Evolutionary conservation across 225 moss, liverwort and hornwort species (phyloP), one percentile per base, ranked within the genome.

Genomic region (Straminergon stramineum): DNA sequence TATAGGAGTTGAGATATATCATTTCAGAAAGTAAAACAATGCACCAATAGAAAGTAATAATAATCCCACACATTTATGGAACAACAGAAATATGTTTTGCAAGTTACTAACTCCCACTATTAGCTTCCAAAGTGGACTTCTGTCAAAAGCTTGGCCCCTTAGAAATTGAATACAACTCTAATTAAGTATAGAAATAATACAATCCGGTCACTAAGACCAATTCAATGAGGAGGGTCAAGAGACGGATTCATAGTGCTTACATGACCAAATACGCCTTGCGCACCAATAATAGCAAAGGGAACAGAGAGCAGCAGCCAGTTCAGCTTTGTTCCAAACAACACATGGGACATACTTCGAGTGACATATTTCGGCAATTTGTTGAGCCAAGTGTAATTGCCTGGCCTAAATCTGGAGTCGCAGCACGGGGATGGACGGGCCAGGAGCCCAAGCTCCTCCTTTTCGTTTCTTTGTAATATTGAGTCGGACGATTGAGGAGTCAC

Each of bases 301-400:
- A 93, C 89, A 43, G 57, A 86, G 10, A 92, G 81, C 48, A 93
- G 91, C 75, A 93, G 61, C 84, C 89, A 91, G 64, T 92, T 90
- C 79, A 93, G 86, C 88, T 91, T 93, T 32, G 93, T 92, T 78
- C 93, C 92, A 64, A 87, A 91, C 85, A 93, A 55, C 77, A 93
- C 93, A 83, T 90, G 80, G 31, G 30, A 62, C 73, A 55, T 85
- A 73, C 92, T 90, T 53, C 86, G 88, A 56, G 27, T 51, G 61
- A 89, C 13, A 66, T 84, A 80, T 74, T 28, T 62, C 28, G 90
- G 90, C 86, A 90, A 76, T n/a, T 92, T 90, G 7, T n/a, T 28
- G 55, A 92, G 45, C 91, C 89, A 89, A 64, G 56, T 56, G 79
- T 24, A 55, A 39, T 35, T 37, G 70, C 88, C 87, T 61, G 87